Conservation (phyloP, 2,329 filamentous ascomycete genomes). For the Aspergillus viridinutans region DNA sequence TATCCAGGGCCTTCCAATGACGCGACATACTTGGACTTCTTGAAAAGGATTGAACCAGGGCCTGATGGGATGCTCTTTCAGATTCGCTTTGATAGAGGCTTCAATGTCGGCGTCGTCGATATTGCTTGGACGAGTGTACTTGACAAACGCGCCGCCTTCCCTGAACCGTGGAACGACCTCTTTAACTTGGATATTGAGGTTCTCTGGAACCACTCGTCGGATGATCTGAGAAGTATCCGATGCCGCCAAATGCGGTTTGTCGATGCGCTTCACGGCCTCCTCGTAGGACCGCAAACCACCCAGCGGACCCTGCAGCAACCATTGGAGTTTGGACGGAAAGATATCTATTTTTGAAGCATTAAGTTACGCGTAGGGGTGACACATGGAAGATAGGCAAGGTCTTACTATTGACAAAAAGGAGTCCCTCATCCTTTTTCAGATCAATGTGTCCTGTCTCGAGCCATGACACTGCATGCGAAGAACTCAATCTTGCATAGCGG, state of each 20-base stretch:
- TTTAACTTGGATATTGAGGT: constrained; percentile 64
- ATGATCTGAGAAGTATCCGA: constrained; percentile 55
- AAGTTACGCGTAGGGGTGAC: background rate
- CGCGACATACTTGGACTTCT: constrained; percentile 65
- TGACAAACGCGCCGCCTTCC: constrained; percentile 91
- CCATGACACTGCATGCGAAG: constrained; percentile 45
- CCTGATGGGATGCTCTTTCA: constrained; percentile 67
- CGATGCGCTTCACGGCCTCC: constrained; percentile 48
- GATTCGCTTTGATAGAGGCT: constrained; percentile 56
- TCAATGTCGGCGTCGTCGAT: constrained; percentile 54
- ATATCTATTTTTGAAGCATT: constrained; percentile 55
- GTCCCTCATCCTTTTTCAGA: constrained; percentile 69
- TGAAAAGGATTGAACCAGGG: constrained; percentile 89
- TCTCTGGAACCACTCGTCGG: constrained; percentile 59
- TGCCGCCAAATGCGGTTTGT: constrained; percentile 49
- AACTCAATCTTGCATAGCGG: background rate
- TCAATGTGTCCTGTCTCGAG: constrained; percentile 76
- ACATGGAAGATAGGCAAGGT: background rate
- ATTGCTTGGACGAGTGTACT: constrained; percentile 60
- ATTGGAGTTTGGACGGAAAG: constrained; percentile 73
- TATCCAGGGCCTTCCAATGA: constrained; percentile 84
- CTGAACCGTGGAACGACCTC: constrained; percentile 81
- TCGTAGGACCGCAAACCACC: constrained; percentile 44
- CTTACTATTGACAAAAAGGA: constrained; percentile 83
- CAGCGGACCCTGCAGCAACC: constrained; percentile 53